Percentiles rank a stretch among this genome's conserved stretches.
Conservation (phyloP, 306 rosid species). For the Castanea crenata region DNA sequence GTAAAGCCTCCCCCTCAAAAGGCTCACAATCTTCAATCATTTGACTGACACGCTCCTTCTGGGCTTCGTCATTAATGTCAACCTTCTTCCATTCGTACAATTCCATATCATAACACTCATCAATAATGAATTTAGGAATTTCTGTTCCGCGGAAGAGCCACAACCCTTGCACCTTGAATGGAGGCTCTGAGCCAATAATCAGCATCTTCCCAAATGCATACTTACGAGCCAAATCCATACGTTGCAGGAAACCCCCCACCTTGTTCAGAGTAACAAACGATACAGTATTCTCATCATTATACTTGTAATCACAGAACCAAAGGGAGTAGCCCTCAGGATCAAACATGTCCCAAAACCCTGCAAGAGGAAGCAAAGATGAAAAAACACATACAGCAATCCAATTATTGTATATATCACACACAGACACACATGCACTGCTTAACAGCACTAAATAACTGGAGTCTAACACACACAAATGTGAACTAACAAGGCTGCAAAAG, state of each 20-base stretch:
- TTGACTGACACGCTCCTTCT: conserved; percentile 80
- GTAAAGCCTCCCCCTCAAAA: conserved; percentile 72
- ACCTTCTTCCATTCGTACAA: conserved; percentile 86
- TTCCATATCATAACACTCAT: conserved; percentile 96
- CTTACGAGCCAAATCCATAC: conserved; percentile 93
- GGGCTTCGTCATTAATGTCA: conserved; percentile 62
- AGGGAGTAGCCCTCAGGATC: conserved; percentile 95
- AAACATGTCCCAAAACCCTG: conserved; percentile 97
- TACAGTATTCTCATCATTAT: conserved; percentile 83
- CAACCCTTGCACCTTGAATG: conserved; percentile 84
- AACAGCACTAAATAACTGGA: neutral
- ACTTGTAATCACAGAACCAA: conserved; percentile 93
- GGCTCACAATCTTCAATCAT: conserved; percentile 88
- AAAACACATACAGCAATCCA: neutral
- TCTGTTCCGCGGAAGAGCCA: conserved; percentile 95
- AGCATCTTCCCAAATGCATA: conserved; percentile 96
- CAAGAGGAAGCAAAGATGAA: conserved; percentile 1
- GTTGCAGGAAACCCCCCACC: conserved; percentile 85
- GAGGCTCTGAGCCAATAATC: conserved; percentile 70
- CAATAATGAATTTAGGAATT: conserved; percentile 64
- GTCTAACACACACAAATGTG: too few species aligned
- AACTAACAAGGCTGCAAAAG: neutral
- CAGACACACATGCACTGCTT: neutral
- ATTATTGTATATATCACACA: neutral
- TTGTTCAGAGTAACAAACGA: conserved; percentile 88